Evolutionary conservation across 1,284 basidiomycete genomes (phyloP).

Genomic region (Naganishia liquefaciens): DNA sequence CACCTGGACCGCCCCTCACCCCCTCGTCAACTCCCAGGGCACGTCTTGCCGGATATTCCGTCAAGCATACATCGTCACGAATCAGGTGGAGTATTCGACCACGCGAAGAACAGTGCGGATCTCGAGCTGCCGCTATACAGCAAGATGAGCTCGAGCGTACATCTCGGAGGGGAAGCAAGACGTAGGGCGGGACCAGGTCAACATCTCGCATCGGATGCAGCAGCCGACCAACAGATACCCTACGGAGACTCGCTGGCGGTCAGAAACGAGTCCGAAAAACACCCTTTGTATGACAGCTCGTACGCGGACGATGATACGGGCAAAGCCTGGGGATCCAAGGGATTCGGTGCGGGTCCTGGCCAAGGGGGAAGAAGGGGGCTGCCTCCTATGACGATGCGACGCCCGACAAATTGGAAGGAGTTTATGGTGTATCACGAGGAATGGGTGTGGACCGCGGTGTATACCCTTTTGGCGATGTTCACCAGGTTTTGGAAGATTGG

Average conservation of each 20-base stretch:
- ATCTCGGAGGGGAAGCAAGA: conserved; percentile 23
- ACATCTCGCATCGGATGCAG: not conserved
- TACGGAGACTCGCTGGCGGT: conserved; percentile 19
- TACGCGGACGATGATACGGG: conserved; percentile 30
- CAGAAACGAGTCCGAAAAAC: conserved; percentile 20
- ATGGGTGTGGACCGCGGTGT: conserved; percentile 76
- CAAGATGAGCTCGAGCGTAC: conserved; percentile 24
- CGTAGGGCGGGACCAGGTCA: conserved; percentile 7
- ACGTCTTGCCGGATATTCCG: conserved; percentile 8
- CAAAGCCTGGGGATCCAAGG: conserved; percentile 34
- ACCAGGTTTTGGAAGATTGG: conserved; percentile 95
- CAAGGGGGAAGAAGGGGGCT: conserved; percentile 34
- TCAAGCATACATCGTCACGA: not conserved
- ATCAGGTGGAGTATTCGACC: conserved; percentile 2
- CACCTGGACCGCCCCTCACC: conserved; percentile 7
- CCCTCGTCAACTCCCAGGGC: conserved; percentile 14
- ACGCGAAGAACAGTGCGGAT: conserved; percentile 17
- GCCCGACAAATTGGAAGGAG: conserved; percentile 58
- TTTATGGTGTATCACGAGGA: conserved; percentile 80
- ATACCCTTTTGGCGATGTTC: conserved; percentile 89
- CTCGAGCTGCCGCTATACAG: conserved; percentile 25
- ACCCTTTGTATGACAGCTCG: conserved; percentile 15
- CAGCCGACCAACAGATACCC: not conserved
- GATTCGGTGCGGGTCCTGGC: conserved; percentile 32
- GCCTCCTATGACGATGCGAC: conserved; percentile 28